Conservation (phyloP, 208 protist genomes). For the Leptomonas pyrrhocoris region DNA sequence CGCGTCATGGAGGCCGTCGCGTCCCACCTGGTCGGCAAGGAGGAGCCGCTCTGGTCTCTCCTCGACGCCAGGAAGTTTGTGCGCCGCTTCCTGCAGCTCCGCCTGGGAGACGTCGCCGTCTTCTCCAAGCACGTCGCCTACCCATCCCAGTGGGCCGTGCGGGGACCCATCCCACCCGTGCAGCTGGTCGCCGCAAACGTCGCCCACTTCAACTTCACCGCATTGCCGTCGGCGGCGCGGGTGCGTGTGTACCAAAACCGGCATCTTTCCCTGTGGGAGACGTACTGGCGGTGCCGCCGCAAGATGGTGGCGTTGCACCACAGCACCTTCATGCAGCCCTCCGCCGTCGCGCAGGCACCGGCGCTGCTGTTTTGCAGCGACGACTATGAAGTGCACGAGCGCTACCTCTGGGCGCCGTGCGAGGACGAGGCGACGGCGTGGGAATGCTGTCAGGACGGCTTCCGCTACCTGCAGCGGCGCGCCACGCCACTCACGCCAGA, state of each 20-base stretch:
- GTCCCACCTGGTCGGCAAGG: conserved; percentile 60
- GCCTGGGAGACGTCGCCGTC: conserved; percentile 36
- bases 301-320: conserved; percentile 43
- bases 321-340: conserved; percentile 44
- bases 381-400: conserved; percentile 70
- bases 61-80: conserved; percentile 64
- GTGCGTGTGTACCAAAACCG: conserved; percentile 53
- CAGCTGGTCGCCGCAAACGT: conserved; percentile 35
- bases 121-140: conserved; percentile 54
- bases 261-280: conserved; percentile 63
- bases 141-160: conserved; percentile 50
- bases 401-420: conserved; percentile 65
- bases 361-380: conserved; percentile 56
- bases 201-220: conserved; percentile 27
- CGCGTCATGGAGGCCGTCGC: conserved; percentile 58
- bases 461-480: conserved; percentile 21
- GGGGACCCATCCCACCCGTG: conserved; percentile 35
- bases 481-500: neutral
- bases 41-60: conserved; percentile 58
- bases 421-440: conserved; percentile 56
- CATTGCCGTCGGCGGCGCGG: neutral
- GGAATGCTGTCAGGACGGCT: conserved; percentile 56
- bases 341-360: conserved; percentile 20
- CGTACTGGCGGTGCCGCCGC: conserved; percentile 58
- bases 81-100: conserved; percentile 58